Base-by-base conservation (phyloP, 805 yeast species). In the Schwanniomyces yamadae region DNA sequence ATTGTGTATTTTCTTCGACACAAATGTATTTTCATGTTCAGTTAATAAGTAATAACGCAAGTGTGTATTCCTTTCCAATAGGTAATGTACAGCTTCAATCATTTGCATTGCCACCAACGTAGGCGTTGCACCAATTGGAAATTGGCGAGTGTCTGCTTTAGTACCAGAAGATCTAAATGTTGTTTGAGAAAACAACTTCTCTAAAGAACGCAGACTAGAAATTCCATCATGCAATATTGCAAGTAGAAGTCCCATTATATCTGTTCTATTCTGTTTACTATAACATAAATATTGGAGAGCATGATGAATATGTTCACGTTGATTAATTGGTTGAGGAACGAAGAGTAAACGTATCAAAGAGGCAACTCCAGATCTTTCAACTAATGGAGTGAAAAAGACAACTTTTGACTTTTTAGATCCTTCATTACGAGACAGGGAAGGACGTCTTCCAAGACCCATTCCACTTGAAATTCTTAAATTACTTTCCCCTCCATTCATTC, bases 161-260 rank as follows among this genome's bases (percentile, higher is more conserved):
- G 24, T 21, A 4, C 47, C 48, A 13, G 24, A 33, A 17, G 86
- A 80, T 23, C 80, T 66, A 21, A 61, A 58, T 5, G 82, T 67
- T 5, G 85, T 60, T 39, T 78, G 78, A 21, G 65, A 55, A 55
- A 80, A 90, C 4, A 79, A 72, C 44, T 66, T 73, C 46, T 83
- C 89, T 28, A 86, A 59, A 0, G 86, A 58, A 12, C 66, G 69
- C 36, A 78, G 82, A 46, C 77, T 82, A 2, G 54, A 50, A 5
- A 82, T 63, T n/a, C 93, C 95, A 42, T 89, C 96, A 39, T 81
- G 82, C 23, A 90, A 61, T 28, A 89, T 72, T 12, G 81, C 77
- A 26, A 89, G 57, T 27, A 89, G 52, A 38, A 83, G 61, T 28
- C 83, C 79, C 54, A 89, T 68, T 11, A 87, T 73, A 44, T 90